Conservation (phyloP, 2,329 filamentous ascomycete genomes). For the Fusarium austroafricanum region DNA sequence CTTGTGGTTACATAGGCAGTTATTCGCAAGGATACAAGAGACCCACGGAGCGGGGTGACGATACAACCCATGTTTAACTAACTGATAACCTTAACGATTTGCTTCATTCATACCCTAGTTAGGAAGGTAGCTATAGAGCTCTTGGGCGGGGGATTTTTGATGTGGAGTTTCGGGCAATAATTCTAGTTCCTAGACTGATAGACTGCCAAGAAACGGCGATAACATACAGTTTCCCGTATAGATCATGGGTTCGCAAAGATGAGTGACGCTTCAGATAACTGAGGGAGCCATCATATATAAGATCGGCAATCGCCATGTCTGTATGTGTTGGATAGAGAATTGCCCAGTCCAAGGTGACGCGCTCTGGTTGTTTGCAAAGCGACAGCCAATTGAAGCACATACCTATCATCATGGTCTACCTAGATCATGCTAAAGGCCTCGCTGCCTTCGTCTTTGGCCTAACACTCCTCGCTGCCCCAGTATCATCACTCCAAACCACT, state of each 20-base stretch:
- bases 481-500: background rate
- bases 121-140: slow-evolving; percentile 15
- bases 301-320: background rate
- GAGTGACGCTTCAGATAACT: background rate
- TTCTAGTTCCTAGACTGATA: slow-evolving; percentile 25
- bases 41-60: slow-evolving; percentile 16
- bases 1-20: background rate
- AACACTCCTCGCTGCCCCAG: background rate
- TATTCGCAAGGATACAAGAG: background rate
- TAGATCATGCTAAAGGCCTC: slow-evolving; percentile 6
- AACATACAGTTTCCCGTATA: background rate
- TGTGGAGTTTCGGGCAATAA: slow-evolving; percentile 24
- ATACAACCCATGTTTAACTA: background rate
- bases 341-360: background rate
- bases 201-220: background rate
- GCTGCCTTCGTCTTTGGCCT: slow-evolving; percentile 13
- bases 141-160: slow-evolving; percentile 3
- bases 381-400: rapidly evolving
- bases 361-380: too few species aligned
- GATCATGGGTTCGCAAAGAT: background rate
- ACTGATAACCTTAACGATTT: slow-evolving; percentile 23
- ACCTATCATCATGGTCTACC: slow-evolving; percentile 12
- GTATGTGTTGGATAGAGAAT: background rate
- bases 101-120: slow-evolving; percentile 18
- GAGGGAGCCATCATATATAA: slow-evolving; percentile 1